Percentiles rank a stretch among this genome's conserved stretches.
Conservation (phyloP, 179 eudicot genomes). For the Beta lomatogona region DNA sequence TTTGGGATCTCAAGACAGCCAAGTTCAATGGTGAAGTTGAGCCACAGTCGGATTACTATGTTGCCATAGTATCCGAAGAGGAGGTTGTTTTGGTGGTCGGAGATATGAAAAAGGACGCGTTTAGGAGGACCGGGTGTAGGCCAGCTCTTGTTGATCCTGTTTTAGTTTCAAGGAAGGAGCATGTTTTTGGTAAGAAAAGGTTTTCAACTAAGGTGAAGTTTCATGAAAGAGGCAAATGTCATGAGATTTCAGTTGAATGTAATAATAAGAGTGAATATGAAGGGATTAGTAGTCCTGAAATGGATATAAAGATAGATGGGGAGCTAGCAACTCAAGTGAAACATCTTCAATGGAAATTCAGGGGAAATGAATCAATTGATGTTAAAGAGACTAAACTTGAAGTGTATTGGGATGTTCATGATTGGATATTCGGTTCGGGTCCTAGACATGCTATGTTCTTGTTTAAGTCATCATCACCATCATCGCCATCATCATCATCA, state of each 20-base stretch:
- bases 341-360: constrained; percentile 89
- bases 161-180: constrained; percentile 73
- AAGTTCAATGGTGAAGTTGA: constrained; percentile 86
- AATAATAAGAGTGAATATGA: constrained; percentile 32
- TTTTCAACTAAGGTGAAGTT: constrained; percentile 66
- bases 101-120: constrained; percentile 80
- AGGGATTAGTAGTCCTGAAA: constrained; percentile 57
- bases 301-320: constrained; percentile 88
- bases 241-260: constrained; percentile 81
- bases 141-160: constrained; percentile 78
- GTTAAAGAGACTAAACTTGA: constrained; percentile 59
- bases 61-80: constrained; percentile 68
- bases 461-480: constrained; percentile 50
- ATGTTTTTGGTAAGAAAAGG: constrained; percentile 74
- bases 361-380: constrained; percentile 68
- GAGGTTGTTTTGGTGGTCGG: constrained; percentile 80
- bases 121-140: constrained; percentile 70
- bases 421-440: constrained; percentile 91
- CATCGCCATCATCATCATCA: constrained; percentile 25
- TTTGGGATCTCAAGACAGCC: constrained; percentile 79
- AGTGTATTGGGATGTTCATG: constrained; percentile 96
- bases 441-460: constrained; percentile 82
- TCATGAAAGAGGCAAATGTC: constrained; percentile 66
- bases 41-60: constrained; percentile 78
- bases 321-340: constrained; percentile 63